A percentile compares a stretch with the other conserved stretches of the same genome.
phyloP scores from a whole-genome alignment of 345 rosid species.

The Lumnitzera racemosa region DNA sequence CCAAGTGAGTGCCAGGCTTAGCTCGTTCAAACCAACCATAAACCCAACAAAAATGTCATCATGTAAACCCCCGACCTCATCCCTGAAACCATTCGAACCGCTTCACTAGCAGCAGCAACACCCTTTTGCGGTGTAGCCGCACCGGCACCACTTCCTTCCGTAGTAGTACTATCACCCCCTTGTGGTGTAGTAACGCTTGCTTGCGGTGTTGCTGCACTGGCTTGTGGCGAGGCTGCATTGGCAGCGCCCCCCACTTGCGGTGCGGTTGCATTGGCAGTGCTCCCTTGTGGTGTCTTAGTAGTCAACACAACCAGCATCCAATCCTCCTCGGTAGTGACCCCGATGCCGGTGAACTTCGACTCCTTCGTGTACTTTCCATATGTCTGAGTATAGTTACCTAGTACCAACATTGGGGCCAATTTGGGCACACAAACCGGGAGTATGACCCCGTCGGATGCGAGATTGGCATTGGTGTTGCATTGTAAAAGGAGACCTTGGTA shows the following conservation, averaged over 20 bases:
- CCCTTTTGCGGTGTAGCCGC: no score
- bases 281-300: slow-evolving; percentile 35
- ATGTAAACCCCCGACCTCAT: slow-evolving; percentile 8
- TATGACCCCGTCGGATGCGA: slow-evolving; percentile 40
- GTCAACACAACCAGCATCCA: slow-evolving; percentile 69
- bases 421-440: slow-evolving; percentile 61
- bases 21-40: neutral
- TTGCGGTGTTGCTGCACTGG: no score
- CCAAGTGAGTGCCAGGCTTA: no score
- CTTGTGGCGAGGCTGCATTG: no score
- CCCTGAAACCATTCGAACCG: neutral
- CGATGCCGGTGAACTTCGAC: slow-evolving; percentile 48
- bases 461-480: slow-evolving; percentile 49
- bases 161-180: no score
- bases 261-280: neutral
- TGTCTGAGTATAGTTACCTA: slow-evolving; percentile 57
- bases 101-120: slow-evolving; percentile 23
- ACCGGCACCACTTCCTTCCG: slow-evolving; percentile 22
- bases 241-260: no score
- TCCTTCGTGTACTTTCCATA: slow-evolving; percentile 47
- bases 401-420: slow-evolving; percentile 48
- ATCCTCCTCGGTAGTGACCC: slow-evolving; percentile 58
- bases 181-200: no score
- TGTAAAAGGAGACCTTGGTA: slow-evolving; percentile 35
- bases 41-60: slow-evolving; percentile 13